Base-by-base conservation (phyloP, 306 rosid genomes). In the Adenanthera pavonina region DNA sequence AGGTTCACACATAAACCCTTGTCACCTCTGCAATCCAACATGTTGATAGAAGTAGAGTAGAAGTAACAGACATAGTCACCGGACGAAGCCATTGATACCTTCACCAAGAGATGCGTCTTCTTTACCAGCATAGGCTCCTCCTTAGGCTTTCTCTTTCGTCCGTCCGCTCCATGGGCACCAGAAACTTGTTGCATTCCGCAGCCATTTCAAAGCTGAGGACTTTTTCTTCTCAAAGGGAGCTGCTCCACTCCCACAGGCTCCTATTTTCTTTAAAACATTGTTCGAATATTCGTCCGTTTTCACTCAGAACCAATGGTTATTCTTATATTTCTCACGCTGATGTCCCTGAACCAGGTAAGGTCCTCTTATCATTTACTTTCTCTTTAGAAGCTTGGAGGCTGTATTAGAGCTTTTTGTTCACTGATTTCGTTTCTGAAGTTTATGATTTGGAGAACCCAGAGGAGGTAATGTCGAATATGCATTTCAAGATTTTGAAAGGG, bases 271-370 rank as follows among this genome's bases (percentile, higher is more conserved):
- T 82, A 1, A 90, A 85, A 84, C 85, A 85, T 80, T 12, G 11
- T 72, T 76, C 88, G 1, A 92, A 74, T 75, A 33, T 30, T 38
- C 82, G 51, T 38, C 71, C 94, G 4, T 85, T 78, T 38, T 88
- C 92, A 15, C 85, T 91, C 80, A 76, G 71, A 71, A 82, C 95
- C 25, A 91, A 92, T 78, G 97, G 97, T 25, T 88, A 83, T 76
- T 81, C 84, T 46, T 79, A 65, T 66, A 38, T 72, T 52, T 91
- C 95, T 51, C 82, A 82, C 12, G 79, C 87, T 84, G 60, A 33
- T 20, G 68, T 84, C 25, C 86, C 89, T 54, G 71, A 79, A 64
- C 89, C 89, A 75, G 89, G 94, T 86, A 71, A 44, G 72, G 16
- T 70, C 34, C 12, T 62, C 41, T 72, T 53, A 3, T 33, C 43